A percentile compares a stretch with the other conserved stretches of the same genome.
phyloP scores from a whole-genome alignment of 805 yeast genomes.

The Naumovozyma baii region DNA sequence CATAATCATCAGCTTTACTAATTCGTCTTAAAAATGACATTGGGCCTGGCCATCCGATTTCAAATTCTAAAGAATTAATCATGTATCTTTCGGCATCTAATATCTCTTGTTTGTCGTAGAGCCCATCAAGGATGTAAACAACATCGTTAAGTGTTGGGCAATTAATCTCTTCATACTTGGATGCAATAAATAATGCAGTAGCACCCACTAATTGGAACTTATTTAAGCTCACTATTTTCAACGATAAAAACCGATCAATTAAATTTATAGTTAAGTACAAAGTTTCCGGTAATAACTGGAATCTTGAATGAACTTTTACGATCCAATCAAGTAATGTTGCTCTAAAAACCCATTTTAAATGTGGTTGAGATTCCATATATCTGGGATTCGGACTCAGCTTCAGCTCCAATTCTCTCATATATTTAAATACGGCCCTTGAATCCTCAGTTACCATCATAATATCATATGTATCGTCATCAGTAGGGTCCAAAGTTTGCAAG shows the following conservation, averaged over 20 bases:
- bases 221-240: constrained; percentile 63
- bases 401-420: constrained; percentile 60
- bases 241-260: constrained; percentile 76
- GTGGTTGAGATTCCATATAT: constrained; percentile 76
- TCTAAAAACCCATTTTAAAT: constrained; percentile 82
- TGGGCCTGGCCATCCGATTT: constrained; percentile 96
- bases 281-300: constrained; percentile 81
- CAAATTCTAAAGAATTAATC: constrained; percentile 82
- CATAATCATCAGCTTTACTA: constrained; percentile 93
- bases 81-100: constrained; percentile 80
- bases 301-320: constrained; percentile 78
- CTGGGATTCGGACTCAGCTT: constrained; percentile 62
- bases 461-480: constrained; percentile 69
- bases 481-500: constrained; percentile 38
- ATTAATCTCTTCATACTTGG: constrained; percentile 88
- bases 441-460: constrained; percentile 77
- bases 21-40: constrained; percentile 88
- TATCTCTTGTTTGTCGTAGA: constrained; percentile 68
- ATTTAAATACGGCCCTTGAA: constrained; percentile 65
- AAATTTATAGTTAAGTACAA: constrained; percentile 73
- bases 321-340: constrained; percentile 82
- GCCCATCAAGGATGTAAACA: constrained; percentile 78
- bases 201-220: constrained; percentile 89
- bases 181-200: constrained; percentile 86
- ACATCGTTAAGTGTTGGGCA: constrained; percentile 86